Evolutionary conservation across 306 rosid species (phyloP).

Genomic region (Comarum palustre): DNA sequence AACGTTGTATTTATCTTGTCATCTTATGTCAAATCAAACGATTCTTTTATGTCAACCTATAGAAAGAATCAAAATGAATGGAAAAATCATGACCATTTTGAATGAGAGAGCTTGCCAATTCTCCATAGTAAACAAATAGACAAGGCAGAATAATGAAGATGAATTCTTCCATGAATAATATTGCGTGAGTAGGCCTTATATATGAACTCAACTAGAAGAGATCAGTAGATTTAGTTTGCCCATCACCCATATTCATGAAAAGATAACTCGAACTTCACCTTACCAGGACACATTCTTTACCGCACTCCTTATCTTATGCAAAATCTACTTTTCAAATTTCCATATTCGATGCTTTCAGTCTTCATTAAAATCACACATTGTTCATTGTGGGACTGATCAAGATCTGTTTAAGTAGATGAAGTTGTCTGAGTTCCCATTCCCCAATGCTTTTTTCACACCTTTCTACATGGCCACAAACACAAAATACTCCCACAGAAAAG

Average conservation of each 20-base stretch:
- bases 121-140: not conserved
- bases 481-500: constrained; percentile 3
- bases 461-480: not conserved
- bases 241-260: not conserved
- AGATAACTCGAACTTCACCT: not conserved
- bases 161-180: not conserved
- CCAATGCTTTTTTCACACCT: constrained; percentile 1
- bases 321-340: constrained; percentile 38
- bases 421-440: constrained; percentile 13
- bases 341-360: constrained; percentile 30
- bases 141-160: not conserved
- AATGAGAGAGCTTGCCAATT: too few relatives aligned
- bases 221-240: not conserved
- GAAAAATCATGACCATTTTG: not conserved
- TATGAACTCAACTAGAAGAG: not conserved
- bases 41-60: not conserved
- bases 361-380: constrained; percentile 18
- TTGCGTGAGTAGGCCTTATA: not conserved
- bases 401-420: not conserved
- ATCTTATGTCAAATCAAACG: not conserved
- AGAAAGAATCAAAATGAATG: not conserved
- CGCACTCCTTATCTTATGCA: not conserved
- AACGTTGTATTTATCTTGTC: not conserved
- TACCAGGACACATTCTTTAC: not conserved
- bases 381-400: constrained; percentile 21